Evolutionary conservation across 2,329 filamentous ascomycete genomes (phyloP).

Genomic region (Alternaria dauci): DNA sequence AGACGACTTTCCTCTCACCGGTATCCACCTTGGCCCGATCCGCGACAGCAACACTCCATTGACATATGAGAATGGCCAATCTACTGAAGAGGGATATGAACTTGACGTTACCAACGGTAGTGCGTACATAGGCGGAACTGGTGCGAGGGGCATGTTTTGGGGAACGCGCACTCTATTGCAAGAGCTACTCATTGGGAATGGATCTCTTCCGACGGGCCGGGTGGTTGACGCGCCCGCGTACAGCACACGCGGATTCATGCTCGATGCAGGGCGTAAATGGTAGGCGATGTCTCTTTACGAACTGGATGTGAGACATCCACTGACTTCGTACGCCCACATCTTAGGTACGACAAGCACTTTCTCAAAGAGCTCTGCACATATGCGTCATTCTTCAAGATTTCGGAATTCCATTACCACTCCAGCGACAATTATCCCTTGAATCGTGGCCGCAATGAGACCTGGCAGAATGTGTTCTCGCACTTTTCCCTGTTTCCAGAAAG

Average conservation of each 20-base stretch:
- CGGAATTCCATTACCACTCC: slow-evolving; percentile 60
- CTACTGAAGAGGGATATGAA: slow-evolving; percentile 62
- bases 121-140: slow-evolving; percentile 53
- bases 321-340: neutral
- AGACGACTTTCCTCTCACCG: slow-evolving; percentile 47
- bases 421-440: slow-evolving; percentile 61
- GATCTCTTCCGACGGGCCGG: slow-evolving; percentile 39
- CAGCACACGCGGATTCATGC: slow-evolving; percentile 56
- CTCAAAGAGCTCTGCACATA: slow-evolving; percentile 57
- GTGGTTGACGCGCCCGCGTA: slow-evolving; percentile 55
- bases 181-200: slow-evolving; percentile 50
- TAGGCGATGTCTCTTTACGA: neutral
- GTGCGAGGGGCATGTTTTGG: slow-evolving; percentile 59
- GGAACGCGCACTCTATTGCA: slow-evolving; percentile 59
- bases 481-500: slow-evolving; percentile 54
- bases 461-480: slow-evolving; percentile 57
- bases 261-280: slow-evolving; percentile 58
- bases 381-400: slow-evolving; percentile 59
- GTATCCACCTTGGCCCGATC: slow-evolving; percentile 56
- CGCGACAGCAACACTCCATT: slow-evolving; percentile 39
- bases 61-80: slow-evolving; percentile 58
- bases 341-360: slow-evolving; percentile 49
- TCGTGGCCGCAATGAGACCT: slow-evolving; percentile 57
- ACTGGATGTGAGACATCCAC: neutral
- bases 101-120: slow-evolving; percentile 49